Conservation (phyloP, 2,329 filamentous ascomycete genomes). For the Apiospora aurea region DNA sequence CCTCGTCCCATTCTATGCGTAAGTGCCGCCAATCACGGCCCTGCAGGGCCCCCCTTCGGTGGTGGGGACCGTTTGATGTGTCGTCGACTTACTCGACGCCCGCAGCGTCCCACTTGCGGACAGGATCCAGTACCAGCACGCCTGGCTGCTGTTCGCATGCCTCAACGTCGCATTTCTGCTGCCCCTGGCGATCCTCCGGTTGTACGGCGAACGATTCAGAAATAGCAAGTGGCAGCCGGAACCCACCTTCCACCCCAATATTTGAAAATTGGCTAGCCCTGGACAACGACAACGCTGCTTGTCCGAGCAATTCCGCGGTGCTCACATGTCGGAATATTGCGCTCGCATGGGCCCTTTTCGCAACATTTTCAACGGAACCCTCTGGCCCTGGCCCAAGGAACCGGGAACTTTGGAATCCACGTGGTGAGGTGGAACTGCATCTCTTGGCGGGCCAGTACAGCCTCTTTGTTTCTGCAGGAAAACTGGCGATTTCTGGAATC, state of each 20-base stretch:
- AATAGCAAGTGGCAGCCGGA: constrained; percentile 32
- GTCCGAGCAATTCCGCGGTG: no score
- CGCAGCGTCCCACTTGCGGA: constrained; percentile 37
- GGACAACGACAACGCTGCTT: no score
- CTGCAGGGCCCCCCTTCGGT: no score
- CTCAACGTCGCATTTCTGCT: constrained; percentile 37
- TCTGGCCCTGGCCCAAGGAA: neutral
- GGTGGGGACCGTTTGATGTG: neutral
- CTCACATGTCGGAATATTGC: no score
- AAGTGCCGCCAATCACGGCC: neutral
- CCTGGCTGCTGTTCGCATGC: constrained; percentile 40
- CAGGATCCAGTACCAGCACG: constrained; percentile 39
- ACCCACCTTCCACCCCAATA: constrained; percentile 30
- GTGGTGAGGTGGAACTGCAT: neutral
- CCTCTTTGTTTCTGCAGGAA: neutral
- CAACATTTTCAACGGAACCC: neutral
- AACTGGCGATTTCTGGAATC: neutral
- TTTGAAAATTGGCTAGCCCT: neutral
- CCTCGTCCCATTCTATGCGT: constrained; percentile 43
- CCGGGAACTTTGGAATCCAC: neutral
- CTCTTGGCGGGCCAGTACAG: neutral
- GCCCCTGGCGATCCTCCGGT: constrained; percentile 34
- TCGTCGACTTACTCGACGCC: neutral
- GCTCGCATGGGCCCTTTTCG: neutral
- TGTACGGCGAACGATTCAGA: constrained; percentile 36